Evolutionary conservation across 148 eudicot species (phyloP), one percentile per base, ranked within the genome.

Genomic region (Polygonum aviculare): DNA sequence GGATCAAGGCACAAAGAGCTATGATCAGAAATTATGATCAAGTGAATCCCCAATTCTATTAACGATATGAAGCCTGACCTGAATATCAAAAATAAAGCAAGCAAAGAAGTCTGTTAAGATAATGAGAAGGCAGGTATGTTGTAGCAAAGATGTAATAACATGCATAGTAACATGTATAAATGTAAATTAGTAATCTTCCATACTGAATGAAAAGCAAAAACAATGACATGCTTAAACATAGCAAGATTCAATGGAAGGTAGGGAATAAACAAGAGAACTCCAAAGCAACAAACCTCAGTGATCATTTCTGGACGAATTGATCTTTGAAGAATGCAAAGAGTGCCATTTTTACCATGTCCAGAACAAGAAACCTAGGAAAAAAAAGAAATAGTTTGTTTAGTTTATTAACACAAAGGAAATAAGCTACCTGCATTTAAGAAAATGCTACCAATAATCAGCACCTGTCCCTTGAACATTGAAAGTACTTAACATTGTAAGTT

Each of bases 291-390:
- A 74, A 91, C 98, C 90, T 96, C 97, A 79, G 98, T 93, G 51
- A 91, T 90, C 78, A 83, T 86, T 75, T 93, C 98, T 45, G 99
- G 98, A 26, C 99, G 97, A 47, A 96, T 79, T 55, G 99, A 93
- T 77, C 86, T 87, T 81, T 96, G 99, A 83, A 96, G 98, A 81
- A 96, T 85, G 63, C 85, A 89, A 39, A 96, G 93, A 75, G 97
- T 86, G 69, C 99, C 99, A 84, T 96, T 93, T 81, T 96, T 96
- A 47, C 99, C 99, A 86, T 96, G 99, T 63, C 99, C 99, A 79
- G 99, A 96, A 84, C 99, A 96, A 85, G 96, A 93, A 54, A 90
- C 98, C 98, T 91, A 83, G 63, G 83, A 73, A 79, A 63, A 76
- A 35, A 38, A 60, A 44, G 38, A 54, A 59, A 48, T 19, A 75